Evolutionary conservation across 345 rosid genomes (phyloP), one percentile per base, ranked within the genome.

Genomic region (Hibiscus trionum): DNA sequence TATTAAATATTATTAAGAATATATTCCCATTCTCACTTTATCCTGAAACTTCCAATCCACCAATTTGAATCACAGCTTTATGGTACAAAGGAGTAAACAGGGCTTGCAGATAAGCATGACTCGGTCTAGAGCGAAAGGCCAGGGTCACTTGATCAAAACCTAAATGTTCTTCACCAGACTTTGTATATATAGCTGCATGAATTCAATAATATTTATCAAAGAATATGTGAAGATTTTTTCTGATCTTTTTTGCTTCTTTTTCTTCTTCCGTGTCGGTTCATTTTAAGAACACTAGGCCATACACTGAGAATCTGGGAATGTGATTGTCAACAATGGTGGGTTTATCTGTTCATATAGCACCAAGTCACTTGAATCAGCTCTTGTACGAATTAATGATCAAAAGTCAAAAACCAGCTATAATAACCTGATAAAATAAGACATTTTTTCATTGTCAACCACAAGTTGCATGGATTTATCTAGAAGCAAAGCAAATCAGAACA

Each of bases 71-170:
- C 42, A 37, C 1, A 37, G 42, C 42, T 37, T 37, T 37, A 37
- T 37, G 42, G 42, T 37, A 37, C 42, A 37, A 37, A 37, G 42
- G 42, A 37, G 42, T 37, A 37, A 37, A 37, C 42, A 37, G 8
- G 42, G 42, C 42, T 7, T 37, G 42, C 7, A 37, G 10, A 37
- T 37, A 37, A 37, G 42, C 42, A 37, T 19, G 65, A 64, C 82
- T 46, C 27, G 12, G 17, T 61, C 52, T 44, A 37, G 17, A 72
- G 72, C 72, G 17, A 79, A 73, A 66, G 77, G 77, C 69, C 79
- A 75, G 31, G 33, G 64, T 31, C 61, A 19, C 19, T 35, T 9
- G 7, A 5, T 14, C 35, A 21, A n/a, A 5, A 19, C 26, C 15
- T 24, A 4, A 11, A 14, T 11, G 5, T 49, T 42, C 47, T 42